Evolutionary conservation across 2,329 filamentous ascomycete species (phyloP).

Genomic region (Mycosphaerella arachidis): DNA sequence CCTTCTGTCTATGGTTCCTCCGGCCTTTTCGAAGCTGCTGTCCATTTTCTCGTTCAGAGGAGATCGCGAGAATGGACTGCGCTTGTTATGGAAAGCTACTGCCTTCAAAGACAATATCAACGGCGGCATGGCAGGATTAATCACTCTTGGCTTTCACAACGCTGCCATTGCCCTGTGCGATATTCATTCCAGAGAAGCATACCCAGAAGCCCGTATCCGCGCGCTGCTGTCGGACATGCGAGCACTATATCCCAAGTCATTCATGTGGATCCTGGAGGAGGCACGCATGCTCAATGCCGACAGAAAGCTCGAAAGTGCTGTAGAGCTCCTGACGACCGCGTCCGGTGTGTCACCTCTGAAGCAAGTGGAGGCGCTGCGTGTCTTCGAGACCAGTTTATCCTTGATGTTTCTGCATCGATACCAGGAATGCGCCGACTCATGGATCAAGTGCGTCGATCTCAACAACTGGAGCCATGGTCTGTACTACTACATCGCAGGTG

Average conservation of each 20-base stretch:
- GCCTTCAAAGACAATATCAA: slow-evolving; percentile 77
- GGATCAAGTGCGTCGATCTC: slow-evolving; percentile 65
- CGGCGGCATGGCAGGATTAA: slow-evolving; percentile 80
- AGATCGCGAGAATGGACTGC: slow-evolving; percentile 74
- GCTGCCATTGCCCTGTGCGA: slow-evolving; percentile 81
- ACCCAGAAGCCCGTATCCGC: slow-evolving; percentile 65
- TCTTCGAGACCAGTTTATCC: slow-evolving; percentile 77
- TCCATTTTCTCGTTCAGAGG: slow-evolving; percentile 88
- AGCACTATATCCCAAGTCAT: slow-evolving; percentile 70
- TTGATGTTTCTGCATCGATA: slow-evolving; percentile 78
- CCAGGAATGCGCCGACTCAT: slow-evolving; percentile 66
- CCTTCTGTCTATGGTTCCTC: slow-evolving; percentile 87
- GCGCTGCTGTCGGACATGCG: slow-evolving; percentile 70
- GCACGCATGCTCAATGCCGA: slow-evolving; percentile 69
- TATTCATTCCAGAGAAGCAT: slow-evolving; percentile 66
- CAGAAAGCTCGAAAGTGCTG: slow-evolving; percentile 61
- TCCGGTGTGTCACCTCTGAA: slow-evolving; percentile 62
- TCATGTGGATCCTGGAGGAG: slow-evolving; percentile 85
- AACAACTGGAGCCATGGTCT: slow-evolving; percentile 89
- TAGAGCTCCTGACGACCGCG: slow-evolving; percentile 51
- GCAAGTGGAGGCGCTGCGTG: slow-evolving; percentile 78
- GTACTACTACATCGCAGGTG: slow-evolving; percentile 84
- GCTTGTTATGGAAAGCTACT: slow-evolving; percentile 86
- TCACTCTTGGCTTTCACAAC: slow-evolving; percentile 83
- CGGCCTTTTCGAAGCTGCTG: slow-evolving; percentile 79